phyloP scores from a whole-genome alignment of 2,329 filamentous ascomycete genomes.

The Arachnopeziza araneosa region DNA sequence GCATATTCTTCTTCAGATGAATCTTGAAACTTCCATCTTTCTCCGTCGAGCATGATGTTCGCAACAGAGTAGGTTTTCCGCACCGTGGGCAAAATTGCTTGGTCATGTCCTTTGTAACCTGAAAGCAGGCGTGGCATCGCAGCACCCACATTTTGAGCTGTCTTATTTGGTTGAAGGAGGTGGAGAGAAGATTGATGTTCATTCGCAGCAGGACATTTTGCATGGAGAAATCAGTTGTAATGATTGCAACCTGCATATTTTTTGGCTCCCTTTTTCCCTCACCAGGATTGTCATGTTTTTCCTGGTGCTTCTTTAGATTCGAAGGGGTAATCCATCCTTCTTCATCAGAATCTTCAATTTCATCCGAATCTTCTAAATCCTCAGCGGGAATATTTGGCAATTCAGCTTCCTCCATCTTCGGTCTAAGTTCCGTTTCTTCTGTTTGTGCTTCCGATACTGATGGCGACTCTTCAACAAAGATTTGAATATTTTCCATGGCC shows the following conservation, averaged over 20 bases:
- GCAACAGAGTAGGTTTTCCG: slow-evolving; percentile 78
- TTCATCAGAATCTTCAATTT: slow-evolving; percentile 40
- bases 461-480: background rate
- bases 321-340: slow-evolving; percentile 92
- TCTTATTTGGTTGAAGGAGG: slow-evolving; percentile 72
- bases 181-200: slow-evolving; percentile 83
- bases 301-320: slow-evolving; percentile 82
- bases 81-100: slow-evolving; percentile 93
- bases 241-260: slow-evolving; percentile 78
- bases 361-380: slow-evolving; percentile 17
- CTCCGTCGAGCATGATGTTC: slow-evolving; percentile 81
- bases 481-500: slow-evolving; percentile 7
- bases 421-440: slow-evolving; percentile 1
- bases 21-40: slow-evolving; percentile 74
- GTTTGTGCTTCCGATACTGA: background rate
- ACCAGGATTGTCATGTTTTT: slow-evolving; percentile 51
- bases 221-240: slow-evolving; percentile 96
- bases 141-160: slow-evolving; percentile 84
- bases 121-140: slow-evolving; percentile 91
- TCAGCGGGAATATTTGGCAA: background rate
- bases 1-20: slow-evolving; percentile 89
- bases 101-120: slow-evolving; percentile 72
- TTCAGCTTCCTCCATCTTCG: background rate
- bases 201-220: slow-evolving; percentile 94
- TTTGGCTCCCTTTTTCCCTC: slow-evolving; percentile 48